A percentile compares a stretch with the other conserved stretches of the same genome.
Evolutionary conservation across 2,329 filamentous ascomycete species (phyloP).

Genomic region (Aspergillus udagawae): DNA sequence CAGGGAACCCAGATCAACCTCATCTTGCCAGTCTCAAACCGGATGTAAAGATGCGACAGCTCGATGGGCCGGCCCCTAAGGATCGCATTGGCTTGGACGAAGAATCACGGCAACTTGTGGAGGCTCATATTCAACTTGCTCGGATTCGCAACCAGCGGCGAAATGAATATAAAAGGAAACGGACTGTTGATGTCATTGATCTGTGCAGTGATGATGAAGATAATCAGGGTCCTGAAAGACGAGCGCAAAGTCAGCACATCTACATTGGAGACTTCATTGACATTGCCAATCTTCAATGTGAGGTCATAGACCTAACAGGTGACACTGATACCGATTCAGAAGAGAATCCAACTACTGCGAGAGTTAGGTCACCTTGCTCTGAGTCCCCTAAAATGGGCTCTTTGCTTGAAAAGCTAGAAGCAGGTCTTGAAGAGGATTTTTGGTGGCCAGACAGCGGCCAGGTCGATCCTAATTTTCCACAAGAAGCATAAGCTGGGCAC

Average conservation of each 20-base stretch:
- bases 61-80: conserved; percentile 22
- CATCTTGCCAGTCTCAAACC: conserved; percentile 23
- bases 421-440: conserved; percentile 31
- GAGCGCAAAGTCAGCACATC: neutral
- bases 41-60: conserved; percentile 27
- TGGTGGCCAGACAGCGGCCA: conserved; percentile 36
- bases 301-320: conserved; percentile 26
- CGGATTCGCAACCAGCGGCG: conserved; percentile 24
- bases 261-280: neutral
- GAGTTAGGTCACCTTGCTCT: no score
- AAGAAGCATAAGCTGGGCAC: neutral
- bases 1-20: conserved; percentile 17
- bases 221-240: neutral
- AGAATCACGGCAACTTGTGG: conserved; percentile 13
- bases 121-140: conserved; percentile 23
- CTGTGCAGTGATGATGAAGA: conserved; percentile 17
- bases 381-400: neutral
- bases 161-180: conserved; percentile 17
- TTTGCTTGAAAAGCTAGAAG: conserved; percentile 7
- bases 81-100: conserved; percentile 19
- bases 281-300: conserved; percentile 7
- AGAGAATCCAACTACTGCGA: conserved; percentile 1
- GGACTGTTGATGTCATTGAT: conserved; percentile 11
- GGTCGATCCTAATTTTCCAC: conserved; percentile 29
- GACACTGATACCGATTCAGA: conserved; percentile 15